phyloP scores from a whole-genome alignment of 441 rosid species.

The Viola pubescens region DNA sequence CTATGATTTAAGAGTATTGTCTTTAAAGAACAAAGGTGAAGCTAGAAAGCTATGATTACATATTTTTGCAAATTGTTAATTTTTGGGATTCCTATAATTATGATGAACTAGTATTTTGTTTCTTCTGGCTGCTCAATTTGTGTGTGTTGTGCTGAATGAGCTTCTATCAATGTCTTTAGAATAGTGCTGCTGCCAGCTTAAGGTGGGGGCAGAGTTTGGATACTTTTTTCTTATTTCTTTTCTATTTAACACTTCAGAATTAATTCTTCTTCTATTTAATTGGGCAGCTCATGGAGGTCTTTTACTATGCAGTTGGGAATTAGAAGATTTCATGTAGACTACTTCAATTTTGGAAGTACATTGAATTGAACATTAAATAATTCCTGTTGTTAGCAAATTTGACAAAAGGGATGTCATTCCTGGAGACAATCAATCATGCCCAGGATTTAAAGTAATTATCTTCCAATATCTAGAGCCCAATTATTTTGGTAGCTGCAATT shows the following conservation, averaged over 20 bases:
- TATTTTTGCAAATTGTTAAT: too few relatives aligned
- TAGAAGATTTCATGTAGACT: neutral
- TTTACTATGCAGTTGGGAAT: neutral
- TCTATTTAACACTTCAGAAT: too few relatives aligned
- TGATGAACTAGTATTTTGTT: conserved; percentile 5
- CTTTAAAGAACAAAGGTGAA: too few relatives aligned
- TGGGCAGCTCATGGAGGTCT: neutral
- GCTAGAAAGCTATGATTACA: conserved; percentile 2
- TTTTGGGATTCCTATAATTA: neutral
- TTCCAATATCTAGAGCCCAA: neutral
- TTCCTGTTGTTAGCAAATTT: neutral
- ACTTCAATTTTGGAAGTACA: neutral
- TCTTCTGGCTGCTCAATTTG: neutral
- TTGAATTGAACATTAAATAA: too few relatives aligned
- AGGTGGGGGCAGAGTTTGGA: too few relatives aligned
- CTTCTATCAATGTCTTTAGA: neutral
- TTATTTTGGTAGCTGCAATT: conserved; percentile 6
- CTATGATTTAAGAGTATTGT: too few relatives aligned
- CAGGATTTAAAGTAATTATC: neutral
- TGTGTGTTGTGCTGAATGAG: neutral
- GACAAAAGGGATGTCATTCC: neutral
- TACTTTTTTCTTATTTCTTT: too few relatives aligned
- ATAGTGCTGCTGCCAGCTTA: neutral
- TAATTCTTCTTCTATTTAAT: neutral
- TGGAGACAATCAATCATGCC: neutral